phyloP scores from a whole-genome alignment of 208 protist species.

The Acanthamoeba quina region DNA sequence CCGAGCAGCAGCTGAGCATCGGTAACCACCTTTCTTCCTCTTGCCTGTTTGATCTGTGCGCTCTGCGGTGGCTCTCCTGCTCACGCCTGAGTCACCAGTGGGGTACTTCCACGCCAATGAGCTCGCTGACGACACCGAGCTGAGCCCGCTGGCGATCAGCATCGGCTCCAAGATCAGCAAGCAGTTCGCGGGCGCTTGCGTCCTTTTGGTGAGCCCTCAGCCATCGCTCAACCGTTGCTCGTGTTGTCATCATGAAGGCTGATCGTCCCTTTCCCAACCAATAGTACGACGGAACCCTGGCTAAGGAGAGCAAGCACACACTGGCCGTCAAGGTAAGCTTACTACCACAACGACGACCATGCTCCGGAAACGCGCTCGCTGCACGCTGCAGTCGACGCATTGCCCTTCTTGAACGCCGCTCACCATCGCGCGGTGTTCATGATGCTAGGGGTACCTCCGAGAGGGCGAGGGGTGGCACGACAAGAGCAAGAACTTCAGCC shows the following conservation, averaged over 20 bases:
- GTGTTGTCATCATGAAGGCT: neutral
- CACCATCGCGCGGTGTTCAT: neutral
- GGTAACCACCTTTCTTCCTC: neutral
- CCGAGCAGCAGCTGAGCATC: conserved; percentile 30
- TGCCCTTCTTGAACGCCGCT: neutral
- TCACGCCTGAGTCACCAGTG: neutral
- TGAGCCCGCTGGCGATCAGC: conserved; percentile 28
- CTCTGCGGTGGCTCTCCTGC: neutral
- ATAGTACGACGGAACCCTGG: neutral
- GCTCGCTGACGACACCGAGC: conserved; percentile 41
- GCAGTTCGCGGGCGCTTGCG: neutral
- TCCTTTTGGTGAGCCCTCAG: conserved; percentile 15
- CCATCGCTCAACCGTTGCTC: neutral
- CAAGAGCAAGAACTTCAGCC: conserved; percentile 39
- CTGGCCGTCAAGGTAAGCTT: conserved; percentile 25
- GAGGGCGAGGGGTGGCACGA: conserved; percentile 38
- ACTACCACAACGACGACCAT: neutral
- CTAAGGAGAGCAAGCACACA: neutral
- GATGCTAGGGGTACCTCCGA: neutral
- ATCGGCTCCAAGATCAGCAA: conserved; percentile 66
- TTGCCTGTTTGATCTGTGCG: neutral
- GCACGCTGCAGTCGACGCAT: neutral
- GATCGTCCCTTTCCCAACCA: neutral
- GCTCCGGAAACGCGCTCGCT: neutral
- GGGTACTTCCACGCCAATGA: conserved; percentile 71